Conservation (phyloP, 2,329 filamentous ascomycete genomes). For the Aspergillus sp. region DNA sequence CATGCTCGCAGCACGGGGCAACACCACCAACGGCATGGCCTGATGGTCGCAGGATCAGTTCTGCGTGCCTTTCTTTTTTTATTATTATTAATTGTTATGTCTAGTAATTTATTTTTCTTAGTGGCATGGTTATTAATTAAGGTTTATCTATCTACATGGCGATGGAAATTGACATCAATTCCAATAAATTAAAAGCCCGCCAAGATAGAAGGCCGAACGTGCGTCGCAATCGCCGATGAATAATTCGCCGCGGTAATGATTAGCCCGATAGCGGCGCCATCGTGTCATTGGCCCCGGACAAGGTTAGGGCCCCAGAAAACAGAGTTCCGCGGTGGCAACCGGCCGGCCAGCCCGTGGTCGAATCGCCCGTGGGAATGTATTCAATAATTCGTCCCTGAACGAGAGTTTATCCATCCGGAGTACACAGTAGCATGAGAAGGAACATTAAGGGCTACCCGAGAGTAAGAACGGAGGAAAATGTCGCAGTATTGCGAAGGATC, state of each 20-base stretch:
- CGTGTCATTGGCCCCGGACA: background rate
- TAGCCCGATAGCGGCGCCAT: background rate
- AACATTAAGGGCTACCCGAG: background rate
- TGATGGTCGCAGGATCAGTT: background rate
- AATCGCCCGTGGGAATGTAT: background rate
- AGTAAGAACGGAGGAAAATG: too few species aligned
- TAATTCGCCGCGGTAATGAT: slow-evolving; percentile 1
- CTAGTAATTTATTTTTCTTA: background rate
- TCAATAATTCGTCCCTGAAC: too few species aligned
- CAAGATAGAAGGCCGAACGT: background rate
- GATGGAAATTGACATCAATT: too few species aligned
- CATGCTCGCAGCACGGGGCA: background rate
- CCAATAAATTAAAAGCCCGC: background rate
- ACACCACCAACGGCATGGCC: background rate
- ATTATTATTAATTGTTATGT: background rate
- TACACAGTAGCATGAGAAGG: background rate
- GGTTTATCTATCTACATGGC: background rate
- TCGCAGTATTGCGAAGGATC: background rate
- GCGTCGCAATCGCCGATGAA: background rate
- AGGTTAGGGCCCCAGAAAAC: background rate
- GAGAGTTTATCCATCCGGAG: too few species aligned
- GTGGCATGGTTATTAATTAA: background rate
- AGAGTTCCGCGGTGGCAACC: background rate
- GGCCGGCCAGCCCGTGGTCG: slow-evolving; percentile 1
- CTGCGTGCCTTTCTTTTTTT: background rate